Conservation (phyloP, 192 early-diverging fungal genomes). For the Spizellomyces sp. region DNA sequence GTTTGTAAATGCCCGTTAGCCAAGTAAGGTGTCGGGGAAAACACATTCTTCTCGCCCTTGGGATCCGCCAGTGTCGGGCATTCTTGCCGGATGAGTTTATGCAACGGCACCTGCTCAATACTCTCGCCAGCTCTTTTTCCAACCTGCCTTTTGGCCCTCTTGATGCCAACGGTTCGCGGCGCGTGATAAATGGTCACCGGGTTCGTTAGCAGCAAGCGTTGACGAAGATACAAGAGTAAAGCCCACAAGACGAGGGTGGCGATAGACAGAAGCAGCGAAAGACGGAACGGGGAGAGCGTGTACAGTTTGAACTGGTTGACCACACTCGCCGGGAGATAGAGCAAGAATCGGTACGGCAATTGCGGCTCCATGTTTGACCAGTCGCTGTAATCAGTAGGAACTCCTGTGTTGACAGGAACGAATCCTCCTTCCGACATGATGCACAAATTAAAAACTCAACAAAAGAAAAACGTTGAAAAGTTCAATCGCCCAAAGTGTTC, state of each 20-base stretch:
- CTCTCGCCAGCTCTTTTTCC: neutral
- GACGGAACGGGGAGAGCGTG: conserved; percentile 5
- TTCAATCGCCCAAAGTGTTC: too few relatives aligned
- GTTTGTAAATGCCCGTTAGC: conserved; percentile 81
- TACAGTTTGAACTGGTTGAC: conserved; percentile 4
- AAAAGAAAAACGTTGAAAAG: too few relatives aligned
- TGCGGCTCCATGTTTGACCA: too few relatives aligned
- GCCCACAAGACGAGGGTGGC: neutral
- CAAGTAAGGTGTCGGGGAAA: conserved; percentile 73
- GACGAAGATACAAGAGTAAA: neutral
- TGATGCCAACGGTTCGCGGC: neutral
- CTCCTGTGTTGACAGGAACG: too few relatives aligned
- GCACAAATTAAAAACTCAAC: too few relatives aligned
- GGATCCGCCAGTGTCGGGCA: conserved; percentile 25
- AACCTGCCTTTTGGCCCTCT: neutral
- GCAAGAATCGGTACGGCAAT: neutral
- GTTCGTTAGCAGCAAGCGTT: neutral
- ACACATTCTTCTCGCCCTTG: conserved; percentile 35
- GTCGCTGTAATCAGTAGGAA: too few relatives aligned
- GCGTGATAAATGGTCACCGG: conserved; percentile 4
- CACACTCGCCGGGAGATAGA: neutral
- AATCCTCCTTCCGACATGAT: too few relatives aligned
- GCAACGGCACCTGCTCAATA: conserved; percentile 6
- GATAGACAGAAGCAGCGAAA: neutral
- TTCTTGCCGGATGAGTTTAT: neutral